These are phyloP conservation scores for Trichoderma oligosporum DNA, from an alignment of 2,329 filamentous ascomycete species.

Conservation along the genomic window DNA sequence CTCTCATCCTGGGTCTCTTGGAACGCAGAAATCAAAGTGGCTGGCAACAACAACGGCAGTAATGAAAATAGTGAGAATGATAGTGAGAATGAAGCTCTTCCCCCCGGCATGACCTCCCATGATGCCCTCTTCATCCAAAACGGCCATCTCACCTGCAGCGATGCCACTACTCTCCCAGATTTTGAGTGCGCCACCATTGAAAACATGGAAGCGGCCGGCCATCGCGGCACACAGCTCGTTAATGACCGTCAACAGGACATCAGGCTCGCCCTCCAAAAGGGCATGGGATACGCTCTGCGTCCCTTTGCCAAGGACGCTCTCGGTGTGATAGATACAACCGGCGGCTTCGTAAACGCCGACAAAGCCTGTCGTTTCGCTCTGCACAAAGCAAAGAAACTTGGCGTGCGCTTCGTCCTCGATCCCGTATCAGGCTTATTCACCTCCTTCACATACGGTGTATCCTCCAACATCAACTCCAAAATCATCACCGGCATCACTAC, in stretches of 20 bases:
- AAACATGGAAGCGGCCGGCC: conserved; percentile 35
- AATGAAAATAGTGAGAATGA: conserved; percentile 3
- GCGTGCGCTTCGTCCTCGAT: conserved; percentile 42
- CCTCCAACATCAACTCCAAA: neutral
- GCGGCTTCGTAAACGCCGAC: conserved; percentile 44
- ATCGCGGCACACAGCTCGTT: conserved; percentile 34
- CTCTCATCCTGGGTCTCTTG: conserved; percentile 41
- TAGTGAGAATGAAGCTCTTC: conserved; percentile 23
- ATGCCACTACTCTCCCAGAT: conserved; percentile 23
- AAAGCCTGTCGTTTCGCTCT: conserved; percentile 45
- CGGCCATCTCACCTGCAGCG: conserved; percentile 33
- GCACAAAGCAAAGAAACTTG: conserved; percentile 38
- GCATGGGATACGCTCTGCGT: conserved; percentile 33
- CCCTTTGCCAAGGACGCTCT: conserved; percentile 35
- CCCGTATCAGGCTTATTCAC: conserved; percentile 31
- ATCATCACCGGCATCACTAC: conserved; percentile 38
- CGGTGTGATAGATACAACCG: conserved; percentile 44
- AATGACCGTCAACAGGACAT: conserved; percentile 30
- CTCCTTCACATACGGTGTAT: conserved; percentile 22
- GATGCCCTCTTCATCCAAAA: conserved; percentile 40
- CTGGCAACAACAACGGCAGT: conserved; percentile 23
- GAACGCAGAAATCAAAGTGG: conserved; percentile 39
- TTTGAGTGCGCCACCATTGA: conserved; percentile 38
- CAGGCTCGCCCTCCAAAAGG: conserved; percentile 27
- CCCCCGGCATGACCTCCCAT: conserved; percentile 34